Percentiles rank a stretch among this genome's conserved stretches.
These are phyloP conservation scores for Fimicolochytrium jonesii DNA, from an alignment of 192 early-diverging fungal genomes.

Conservation along the genomic window DNA sequence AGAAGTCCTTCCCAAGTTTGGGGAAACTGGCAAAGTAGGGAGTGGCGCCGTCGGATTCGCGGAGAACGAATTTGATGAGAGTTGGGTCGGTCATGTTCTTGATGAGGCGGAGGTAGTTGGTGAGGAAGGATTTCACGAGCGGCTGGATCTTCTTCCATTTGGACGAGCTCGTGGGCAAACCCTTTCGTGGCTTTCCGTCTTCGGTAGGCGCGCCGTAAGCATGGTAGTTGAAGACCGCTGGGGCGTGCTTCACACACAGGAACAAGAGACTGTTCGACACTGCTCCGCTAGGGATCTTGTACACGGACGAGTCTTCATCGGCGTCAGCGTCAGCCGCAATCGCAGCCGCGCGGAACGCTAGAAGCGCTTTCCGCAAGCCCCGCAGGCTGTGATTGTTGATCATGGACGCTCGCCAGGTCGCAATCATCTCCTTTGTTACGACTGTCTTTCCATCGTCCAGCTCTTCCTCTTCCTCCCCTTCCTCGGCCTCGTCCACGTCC, in stretches of 20 bases:
- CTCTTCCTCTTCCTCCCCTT: conserved; percentile 29
- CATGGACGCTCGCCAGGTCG: conserved; percentile 61
- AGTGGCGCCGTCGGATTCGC: conserved; percentile 71
- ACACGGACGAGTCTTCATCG: conserved; percentile 42
- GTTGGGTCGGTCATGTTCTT: conserved; percentile 76
- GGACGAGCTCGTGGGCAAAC: conserved; percentile 30
- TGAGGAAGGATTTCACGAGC: conserved; percentile 78
- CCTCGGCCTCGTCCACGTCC: conserved; percentile 25
- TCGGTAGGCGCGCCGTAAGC: conserved; percentile 37
- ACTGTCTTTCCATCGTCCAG: conserved; percentile 28
- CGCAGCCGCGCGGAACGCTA: conserved; percentile 82
- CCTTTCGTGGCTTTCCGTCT: conserved; percentile 29
- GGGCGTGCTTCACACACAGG: conserved; percentile 65
- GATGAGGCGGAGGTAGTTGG: conserved; percentile 69
- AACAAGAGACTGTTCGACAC: conserved; percentile 82
- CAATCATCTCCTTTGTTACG: conserved; percentile 72
- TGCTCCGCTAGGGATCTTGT: conserved; percentile 63
- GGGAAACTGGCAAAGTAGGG: conserved; percentile 80
- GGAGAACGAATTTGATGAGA: conserved; percentile 80
- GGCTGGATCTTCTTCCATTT: conserved; percentile 75
- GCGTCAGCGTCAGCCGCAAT: conserved; percentile 68
- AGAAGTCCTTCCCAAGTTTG: conserved; percentile 75
- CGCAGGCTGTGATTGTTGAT: conserved; percentile 59
- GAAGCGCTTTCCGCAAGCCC: conserved; percentile 66
- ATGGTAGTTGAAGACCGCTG: conserved; percentile 66